Evolutionary conservation across 1,284 basidiomycete species (phyloP).

Genomic region (Mixia osmundae): DNA sequence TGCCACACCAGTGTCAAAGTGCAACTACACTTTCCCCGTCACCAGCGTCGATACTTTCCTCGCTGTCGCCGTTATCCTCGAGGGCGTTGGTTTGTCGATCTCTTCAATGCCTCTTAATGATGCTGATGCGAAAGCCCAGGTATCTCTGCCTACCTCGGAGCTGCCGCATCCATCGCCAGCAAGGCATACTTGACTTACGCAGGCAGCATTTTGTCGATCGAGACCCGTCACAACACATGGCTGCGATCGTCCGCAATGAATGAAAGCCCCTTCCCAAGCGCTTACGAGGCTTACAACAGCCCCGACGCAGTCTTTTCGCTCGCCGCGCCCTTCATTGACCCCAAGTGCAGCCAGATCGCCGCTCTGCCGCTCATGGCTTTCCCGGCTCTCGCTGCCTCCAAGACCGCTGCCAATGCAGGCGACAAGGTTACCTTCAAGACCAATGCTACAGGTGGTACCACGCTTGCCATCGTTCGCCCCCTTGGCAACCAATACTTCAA

Average conservation of each 20-base stretch:
- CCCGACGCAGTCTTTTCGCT: conserved; percentile 15
- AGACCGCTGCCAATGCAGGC: conserved; percentile 14
- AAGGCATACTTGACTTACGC: conserved; percentile 23
- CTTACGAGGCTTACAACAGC: conserved; percentile 9
- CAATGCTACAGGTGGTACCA: conserved; percentile 12
- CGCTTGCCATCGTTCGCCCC: conserved; percentile 25
- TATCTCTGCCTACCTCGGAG: conserved; percentile 10
- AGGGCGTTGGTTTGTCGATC: conserved; percentile 31
- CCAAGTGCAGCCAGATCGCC: conserved; percentile 30
- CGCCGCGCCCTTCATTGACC: conserved; percentile 23
- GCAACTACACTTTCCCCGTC: conserved; percentile 35
- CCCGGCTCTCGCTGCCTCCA: conserved; percentile 23
- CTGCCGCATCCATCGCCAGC: conserved; percentile 8
- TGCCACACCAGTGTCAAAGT: conserved; percentile 29
- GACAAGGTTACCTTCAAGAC: conserved; percentile 21
- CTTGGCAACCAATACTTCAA: conserved; percentile 23
- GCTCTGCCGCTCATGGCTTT: conserved; percentile 25
- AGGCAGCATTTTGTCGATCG: conserved; percentile 21
- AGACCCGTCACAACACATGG: conserved; percentile 14
- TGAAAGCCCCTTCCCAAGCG: conserved; percentile 4
- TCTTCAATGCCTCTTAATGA: neutral
- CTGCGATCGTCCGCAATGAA: conserved; percentile 4
- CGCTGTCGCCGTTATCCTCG: conserved; percentile 32
- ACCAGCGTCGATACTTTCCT: conserved; percentile 32
- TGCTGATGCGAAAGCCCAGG: neutral